Percentiles rank a stretch among this genome's conserved stretches.
Evolutionary conservation across 192 early-diverging fungal genomes (phyloP).

Genomic region (Backusella mclennaniae): DNA sequence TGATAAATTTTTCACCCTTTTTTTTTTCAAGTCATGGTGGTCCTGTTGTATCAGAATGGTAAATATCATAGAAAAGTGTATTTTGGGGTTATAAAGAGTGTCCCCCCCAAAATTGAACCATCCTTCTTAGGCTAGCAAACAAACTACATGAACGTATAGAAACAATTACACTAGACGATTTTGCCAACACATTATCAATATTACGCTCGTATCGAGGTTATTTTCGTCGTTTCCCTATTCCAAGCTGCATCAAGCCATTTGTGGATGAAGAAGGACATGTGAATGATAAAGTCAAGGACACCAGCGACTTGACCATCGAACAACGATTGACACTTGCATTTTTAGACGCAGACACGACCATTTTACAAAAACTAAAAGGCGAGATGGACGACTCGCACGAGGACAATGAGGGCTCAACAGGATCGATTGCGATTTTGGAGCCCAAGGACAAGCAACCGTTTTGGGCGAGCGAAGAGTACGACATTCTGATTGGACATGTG

Average conservation of each 20-base stretch:
- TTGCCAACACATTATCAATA: constrained; percentile 35
- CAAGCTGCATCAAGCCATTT: constrained; percentile 14
- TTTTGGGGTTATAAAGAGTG: background rate
- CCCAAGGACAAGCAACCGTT: constrained; percentile 61
- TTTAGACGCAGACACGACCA: constrained; percentile 54
- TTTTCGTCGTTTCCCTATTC: constrained; percentile 43
- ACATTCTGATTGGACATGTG: constrained; percentile 65
- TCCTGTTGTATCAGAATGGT: constrained; percentile 37
- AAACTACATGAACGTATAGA: constrained; percentile 55
- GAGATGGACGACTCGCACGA: constrained; percentile 8
- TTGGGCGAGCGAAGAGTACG: constrained; percentile 62
- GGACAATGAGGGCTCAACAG: constrained; percentile 65
- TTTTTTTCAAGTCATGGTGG: constrained; percentile 31
- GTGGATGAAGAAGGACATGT: constrained; percentile 18
- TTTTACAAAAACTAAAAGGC: constrained; percentile 19
- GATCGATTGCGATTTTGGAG: constrained; percentile 62
- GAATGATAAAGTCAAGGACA: background rate
- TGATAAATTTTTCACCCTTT: background rate
- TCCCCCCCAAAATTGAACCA: no score
- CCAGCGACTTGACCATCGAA: constrained; percentile 55
- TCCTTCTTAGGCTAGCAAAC: constrained; percentile 31
- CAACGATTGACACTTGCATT: constrained; percentile 67
- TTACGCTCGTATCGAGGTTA: constrained; percentile 45
- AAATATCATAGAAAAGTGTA: background rate
- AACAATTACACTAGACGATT: constrained; percentile 31